These are phyloP conservation scores for Trametes pubescens DNA, from an alignment of 1,284 basidiomycete species.

Conservation along the genomic window DNA sequence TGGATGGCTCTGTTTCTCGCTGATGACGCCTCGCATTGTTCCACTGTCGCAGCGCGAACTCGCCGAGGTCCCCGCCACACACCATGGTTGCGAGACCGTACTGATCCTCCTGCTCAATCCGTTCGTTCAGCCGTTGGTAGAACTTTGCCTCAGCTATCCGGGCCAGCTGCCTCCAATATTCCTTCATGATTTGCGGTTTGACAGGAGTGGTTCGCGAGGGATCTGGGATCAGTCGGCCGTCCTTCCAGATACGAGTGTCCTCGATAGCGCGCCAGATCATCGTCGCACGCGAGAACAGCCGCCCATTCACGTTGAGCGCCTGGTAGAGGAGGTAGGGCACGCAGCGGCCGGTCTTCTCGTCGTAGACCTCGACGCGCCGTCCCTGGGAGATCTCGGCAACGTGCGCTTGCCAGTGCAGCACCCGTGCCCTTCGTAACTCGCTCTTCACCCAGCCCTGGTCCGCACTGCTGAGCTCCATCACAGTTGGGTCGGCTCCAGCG, in stretches of 20 bases:
- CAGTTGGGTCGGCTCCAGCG: constrained; percentile 11
- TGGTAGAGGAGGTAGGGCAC: not conserved
- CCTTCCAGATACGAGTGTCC: not conserved
- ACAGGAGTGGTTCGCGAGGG: too few relatives aligned
- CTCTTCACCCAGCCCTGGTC: constrained; percentile 1
- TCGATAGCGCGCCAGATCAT: constrained; percentile 6
- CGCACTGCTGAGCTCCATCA: not conserved
- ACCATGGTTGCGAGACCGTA: constrained; percentile 3
- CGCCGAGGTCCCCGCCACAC: constrained; percentile 6
- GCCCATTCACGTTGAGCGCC: not conserved
- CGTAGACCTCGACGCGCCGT: constrained; percentile 6
- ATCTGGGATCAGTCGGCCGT: not conserved
- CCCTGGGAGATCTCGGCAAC: not conserved
- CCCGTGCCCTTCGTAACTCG: not conserved
- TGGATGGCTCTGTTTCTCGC: not conserved
- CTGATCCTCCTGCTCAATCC: not conserved
- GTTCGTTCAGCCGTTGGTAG: constrained; percentile 7
- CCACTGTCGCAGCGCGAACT: constrained; percentile 1
- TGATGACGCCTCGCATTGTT: not conserved
- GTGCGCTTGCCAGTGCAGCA: not conserved
- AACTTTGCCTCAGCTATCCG: constrained; percentile 5
- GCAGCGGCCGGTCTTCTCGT: constrained; percentile 4
- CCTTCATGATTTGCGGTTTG: constrained; percentile 13
- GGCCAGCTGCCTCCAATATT: constrained; percentile 16
- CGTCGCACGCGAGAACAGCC: constrained; percentile 6